Evolutionary conservation across 2,329 filamentous ascomycete species (phyloP).

Genomic region (Mariannaea sp.): DNA sequence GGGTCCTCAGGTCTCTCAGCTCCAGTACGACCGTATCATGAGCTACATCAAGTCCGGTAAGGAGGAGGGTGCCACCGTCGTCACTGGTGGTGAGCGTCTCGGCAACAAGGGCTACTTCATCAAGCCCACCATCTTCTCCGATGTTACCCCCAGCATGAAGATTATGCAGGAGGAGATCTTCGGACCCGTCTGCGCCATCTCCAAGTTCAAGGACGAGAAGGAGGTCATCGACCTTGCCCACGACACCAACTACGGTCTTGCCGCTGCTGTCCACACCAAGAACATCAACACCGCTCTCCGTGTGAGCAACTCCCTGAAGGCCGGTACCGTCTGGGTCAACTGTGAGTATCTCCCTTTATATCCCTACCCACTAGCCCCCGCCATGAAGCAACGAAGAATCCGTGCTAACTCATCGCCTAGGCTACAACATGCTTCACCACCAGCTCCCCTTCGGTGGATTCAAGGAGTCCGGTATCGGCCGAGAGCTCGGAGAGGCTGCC

Average conservation of each 20-base stretch:
- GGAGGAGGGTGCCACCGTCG: slow-evolving; percentile 64
- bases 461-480: slow-evolving; percentile 79
- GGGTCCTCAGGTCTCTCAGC: slow-evolving; percentile 82
- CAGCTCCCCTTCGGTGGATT: slow-evolving; percentile 73
- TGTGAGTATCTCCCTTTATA: slow-evolving; percentile 34
- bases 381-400: slow-evolving; percentile 9
- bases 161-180: slow-evolving; percentile 94
- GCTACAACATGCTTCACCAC: slow-evolving; percentile 73
- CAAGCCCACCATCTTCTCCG: slow-evolving; percentile 86
- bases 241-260: slow-evolving; percentile 78
- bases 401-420: slow-evolving; percentile 38
- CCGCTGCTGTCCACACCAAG: slow-evolving; percentile 80
- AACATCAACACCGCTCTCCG: slow-evolving; percentile 83
- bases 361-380: background rate
- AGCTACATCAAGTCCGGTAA: slow-evolving; percentile 72
- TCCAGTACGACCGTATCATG: slow-evolving; percentile 91
- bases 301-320: slow-evolving; percentile 74
- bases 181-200: slow-evolving; percentile 81
- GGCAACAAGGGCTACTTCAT: slow-evolving; percentile 87
- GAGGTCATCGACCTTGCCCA: slow-evolving; percentile 79
- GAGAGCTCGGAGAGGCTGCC: slow-evolving; percentile 73
- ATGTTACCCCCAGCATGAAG: slow-evolving; percentile 83
- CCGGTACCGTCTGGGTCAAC: slow-evolving; percentile 68
- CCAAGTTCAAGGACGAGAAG: slow-evolving; percentile 83
- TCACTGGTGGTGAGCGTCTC: slow-evolving; percentile 58